Evolutionary conservation across 768 basidiomycete genomes (phyloP).

Genomic region (Lyophyllum atratum): DNA sequence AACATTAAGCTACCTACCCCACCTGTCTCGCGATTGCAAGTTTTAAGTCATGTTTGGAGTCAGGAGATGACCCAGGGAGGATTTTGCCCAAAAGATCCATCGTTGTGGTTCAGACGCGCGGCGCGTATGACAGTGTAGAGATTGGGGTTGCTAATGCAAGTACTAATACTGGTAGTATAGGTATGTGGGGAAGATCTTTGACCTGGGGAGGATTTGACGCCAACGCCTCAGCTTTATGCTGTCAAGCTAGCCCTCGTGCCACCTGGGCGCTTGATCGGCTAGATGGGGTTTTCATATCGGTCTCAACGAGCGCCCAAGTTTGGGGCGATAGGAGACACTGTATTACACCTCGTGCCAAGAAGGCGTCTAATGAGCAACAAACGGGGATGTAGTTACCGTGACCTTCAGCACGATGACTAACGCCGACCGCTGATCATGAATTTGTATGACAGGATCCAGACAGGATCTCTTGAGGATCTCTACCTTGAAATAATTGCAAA

Average conservation of each 20-base stretch:
- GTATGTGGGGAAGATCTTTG: not conserved
- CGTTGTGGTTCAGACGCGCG: not conserved
- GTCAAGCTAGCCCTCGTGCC: not conserved
- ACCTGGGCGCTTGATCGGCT: not conserved
- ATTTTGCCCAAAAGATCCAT: not conserved
- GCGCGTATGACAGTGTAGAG: not conserved
- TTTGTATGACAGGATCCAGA: too few species aligned
- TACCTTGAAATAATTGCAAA: too few species aligned
- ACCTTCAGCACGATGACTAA: too few species aligned
- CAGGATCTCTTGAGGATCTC: too few species aligned
- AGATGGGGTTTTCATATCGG: not conserved
- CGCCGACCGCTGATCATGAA: too few species aligned
- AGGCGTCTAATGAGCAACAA: not conserved
- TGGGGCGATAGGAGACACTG: not conserved
- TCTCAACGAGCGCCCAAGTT: not conserved
- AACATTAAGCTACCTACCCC: constrained; percentile 6
- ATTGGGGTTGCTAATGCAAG: not conserved
- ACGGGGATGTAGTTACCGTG: not conserved
- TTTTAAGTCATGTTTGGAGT: not conserved
- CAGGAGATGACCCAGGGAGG: not conserved
- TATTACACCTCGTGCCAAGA: not conserved
- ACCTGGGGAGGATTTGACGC: not conserved
- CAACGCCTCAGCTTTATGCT: not conserved
- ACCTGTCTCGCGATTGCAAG: not conserved
- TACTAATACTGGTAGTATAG: constrained; percentile 1